Evolutionary conservation across 192 early-diverging fungal genomes (phyloP).

Genomic region (Haplosporangium gracile): DNA sequence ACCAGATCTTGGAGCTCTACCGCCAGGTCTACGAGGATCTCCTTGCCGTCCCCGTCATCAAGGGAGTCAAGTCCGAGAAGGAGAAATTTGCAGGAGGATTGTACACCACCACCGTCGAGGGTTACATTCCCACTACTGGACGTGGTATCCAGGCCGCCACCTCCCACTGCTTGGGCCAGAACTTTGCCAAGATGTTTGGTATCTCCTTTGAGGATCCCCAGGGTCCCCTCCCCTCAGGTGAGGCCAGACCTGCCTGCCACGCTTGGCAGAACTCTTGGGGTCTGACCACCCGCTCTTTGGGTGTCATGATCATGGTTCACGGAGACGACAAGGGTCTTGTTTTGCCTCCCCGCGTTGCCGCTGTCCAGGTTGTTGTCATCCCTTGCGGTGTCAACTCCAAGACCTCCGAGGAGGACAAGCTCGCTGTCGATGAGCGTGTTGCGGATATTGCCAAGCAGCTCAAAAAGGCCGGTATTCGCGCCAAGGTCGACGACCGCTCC

Average conservation of each 20-base stretch:
- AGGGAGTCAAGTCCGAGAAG: conserved; percentile 98
- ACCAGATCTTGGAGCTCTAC: conserved; percentile 94
- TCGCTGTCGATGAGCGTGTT: conserved; percentile 74
- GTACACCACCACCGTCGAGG: conserved; percentile 98
- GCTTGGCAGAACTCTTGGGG: conserved; percentile 99
- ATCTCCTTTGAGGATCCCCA: conserved; percentile 92
- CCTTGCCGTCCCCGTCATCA: conserved; percentile 96
- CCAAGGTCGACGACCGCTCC: conserved; percentile 83
- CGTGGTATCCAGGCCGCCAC: conserved; percentile 99
- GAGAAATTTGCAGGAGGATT: conserved; percentile 99
- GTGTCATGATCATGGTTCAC: conserved; percentile 99
- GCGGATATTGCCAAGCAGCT: conserved; percentile 77
- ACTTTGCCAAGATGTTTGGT: conserved; percentile 99
- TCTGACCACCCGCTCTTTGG: conserved; percentile 96
- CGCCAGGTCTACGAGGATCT: conserved; percentile 97
- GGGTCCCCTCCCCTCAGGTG: conserved; percentile 59
- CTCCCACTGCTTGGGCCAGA: conserved; percentile 99
- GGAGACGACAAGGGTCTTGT: conserved; percentile 99
- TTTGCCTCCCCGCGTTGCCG: conserved; percentile 93
- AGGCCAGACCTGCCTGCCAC: conserved; percentile 76
- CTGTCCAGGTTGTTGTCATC: conserved; percentile 91
- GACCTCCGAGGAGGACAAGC: conserved; percentile 81
- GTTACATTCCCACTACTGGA: conserved; percentile 96
- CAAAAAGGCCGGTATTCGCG: conserved; percentile 80
- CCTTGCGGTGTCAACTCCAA: conserved; percentile 95